A percentile compares a stretch with the other conserved stretches of the same genome.
Evolutionary conservation across 768 basidiomycete genomes (phyloP).

Genomic region (Pisolithus tinctorius): DNA sequence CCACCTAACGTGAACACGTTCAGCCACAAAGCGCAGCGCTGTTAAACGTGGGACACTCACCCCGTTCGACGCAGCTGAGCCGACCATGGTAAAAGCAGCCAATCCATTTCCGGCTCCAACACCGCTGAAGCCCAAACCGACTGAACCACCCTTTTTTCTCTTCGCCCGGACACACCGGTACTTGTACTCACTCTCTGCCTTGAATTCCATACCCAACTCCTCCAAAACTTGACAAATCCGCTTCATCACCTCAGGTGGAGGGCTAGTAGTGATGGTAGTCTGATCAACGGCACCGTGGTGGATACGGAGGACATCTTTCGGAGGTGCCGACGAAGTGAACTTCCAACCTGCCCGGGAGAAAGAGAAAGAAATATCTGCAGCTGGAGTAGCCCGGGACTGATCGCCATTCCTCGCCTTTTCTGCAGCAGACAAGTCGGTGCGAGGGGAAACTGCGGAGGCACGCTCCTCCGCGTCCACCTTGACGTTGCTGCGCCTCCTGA

Average conservation of each 20-base stretch:
- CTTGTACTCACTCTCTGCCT: constrained; percentile 86
- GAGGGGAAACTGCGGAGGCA: not conserved
- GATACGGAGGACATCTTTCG: constrained; percentile 57
- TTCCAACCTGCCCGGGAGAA: constrained; percentile 33
- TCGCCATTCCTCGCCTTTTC: constrained; percentile 10
- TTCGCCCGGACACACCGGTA: constrained; percentile 79
- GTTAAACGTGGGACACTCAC: constrained; percentile 40
- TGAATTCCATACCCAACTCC: constrained; percentile 87
- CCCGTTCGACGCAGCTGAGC: constrained; percentile 80
- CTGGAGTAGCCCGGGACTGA: constrained; percentile 14
- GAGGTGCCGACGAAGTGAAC: constrained; percentile 23
- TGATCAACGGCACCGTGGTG: constrained; percentile 94
- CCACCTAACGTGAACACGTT: constrained; percentile 47
- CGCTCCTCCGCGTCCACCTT: constrained; percentile 23
- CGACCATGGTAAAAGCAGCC: constrained; percentile 71
- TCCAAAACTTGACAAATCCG: constrained; percentile 76
- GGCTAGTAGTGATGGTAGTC: constrained; percentile 75
- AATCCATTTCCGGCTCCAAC: constrained; percentile 38
- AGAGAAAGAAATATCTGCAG: constrained; percentile 27
- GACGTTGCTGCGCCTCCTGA: constrained; percentile 64
- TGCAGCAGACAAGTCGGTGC: constrained; percentile 2
- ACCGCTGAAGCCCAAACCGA: constrained; percentile 38
- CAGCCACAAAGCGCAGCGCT: not conserved
- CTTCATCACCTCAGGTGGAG: constrained; percentile 83
- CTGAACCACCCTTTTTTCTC: constrained; percentile 50